Percentiles rank a stretch among this genome's conserved stretches.
Evolutionary conservation across 352 stramenopile species (phyloP).

Genomic region (Thalassiosira mediterranea): DNA sequence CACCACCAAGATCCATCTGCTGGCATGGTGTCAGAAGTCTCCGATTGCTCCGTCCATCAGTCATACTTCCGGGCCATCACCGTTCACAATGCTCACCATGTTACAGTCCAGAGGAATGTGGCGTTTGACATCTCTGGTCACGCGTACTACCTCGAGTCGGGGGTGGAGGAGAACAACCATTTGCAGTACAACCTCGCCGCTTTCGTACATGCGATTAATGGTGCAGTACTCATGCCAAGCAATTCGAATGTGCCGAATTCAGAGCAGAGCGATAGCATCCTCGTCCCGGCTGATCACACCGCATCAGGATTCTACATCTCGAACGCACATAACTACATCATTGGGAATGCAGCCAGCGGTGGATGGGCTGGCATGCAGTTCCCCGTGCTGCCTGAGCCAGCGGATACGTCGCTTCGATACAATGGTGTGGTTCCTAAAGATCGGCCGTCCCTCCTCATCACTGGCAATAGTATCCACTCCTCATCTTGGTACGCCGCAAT

Average conservation of each 20-base stretch:
- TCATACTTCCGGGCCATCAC: constrained; percentile 53
- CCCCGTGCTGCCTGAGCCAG: constrained; percentile 12
- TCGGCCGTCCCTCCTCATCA: constrained; percentile 5
- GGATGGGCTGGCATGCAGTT: constrained; percentile 46
- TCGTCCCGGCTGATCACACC: constrained; percentile 43
- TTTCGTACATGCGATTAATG: constrained; percentile 47
- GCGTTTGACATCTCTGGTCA: constrained; percentile 49
- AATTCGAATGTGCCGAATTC: background rate
- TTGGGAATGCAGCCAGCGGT: constrained; percentile 49
- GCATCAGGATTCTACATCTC: constrained; percentile 53
- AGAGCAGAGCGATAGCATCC: constrained; percentile 19
- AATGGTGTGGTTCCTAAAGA: background rate
- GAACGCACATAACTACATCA: constrained; percentile 45
- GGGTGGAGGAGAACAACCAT: constrained; percentile 52
- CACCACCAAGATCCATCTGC: constrained; percentile 30
- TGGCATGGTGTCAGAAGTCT: constrained; percentile 33
- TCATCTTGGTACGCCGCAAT: constrained; percentile 17
- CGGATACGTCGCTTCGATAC: background rate
- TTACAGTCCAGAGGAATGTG: constrained; percentile 37
- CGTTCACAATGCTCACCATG: constrained; percentile 43
- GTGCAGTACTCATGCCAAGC: background rate
- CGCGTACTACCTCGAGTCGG: constrained; percentile 51
- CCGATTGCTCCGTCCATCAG: constrained; percentile 45
- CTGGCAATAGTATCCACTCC: constrained; percentile 10
- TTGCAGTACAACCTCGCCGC: constrained; percentile 48